Evolutionary conservation across 2,329 filamentous ascomycete genomes (phyloP).

Genomic region (Harringtonia lauricola): DNA sequence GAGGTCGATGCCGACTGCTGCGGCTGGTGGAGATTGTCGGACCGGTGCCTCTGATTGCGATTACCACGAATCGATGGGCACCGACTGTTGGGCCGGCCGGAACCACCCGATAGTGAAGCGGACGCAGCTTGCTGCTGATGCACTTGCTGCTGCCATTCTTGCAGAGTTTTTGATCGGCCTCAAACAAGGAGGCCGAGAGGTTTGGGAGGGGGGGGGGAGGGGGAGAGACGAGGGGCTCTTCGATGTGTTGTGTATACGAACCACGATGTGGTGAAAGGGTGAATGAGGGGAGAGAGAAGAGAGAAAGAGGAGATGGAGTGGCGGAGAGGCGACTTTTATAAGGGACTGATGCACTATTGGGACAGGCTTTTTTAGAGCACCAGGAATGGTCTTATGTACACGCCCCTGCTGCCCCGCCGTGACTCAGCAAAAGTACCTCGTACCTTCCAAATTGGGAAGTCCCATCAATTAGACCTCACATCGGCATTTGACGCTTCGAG

Average conservation of each 20-base stretch:
- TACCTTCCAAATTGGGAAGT: no score
- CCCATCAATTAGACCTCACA: no score
- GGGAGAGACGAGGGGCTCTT: not conserved
- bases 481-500: no score
- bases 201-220: not conserved
- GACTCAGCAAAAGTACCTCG: no score
- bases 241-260: no score
- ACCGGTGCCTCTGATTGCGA: not conserved
- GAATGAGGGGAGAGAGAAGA: not conserved
- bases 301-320: not conserved
- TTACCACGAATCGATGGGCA: constrained; percentile 6
- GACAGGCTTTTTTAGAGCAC: not conserved
- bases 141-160: constrained; percentile 11
- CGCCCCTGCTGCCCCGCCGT: not conserved
- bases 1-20: not conserved
- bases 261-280: not conserved
- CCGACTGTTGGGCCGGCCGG: constrained; percentile 5
- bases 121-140: constrained; percentile 1
- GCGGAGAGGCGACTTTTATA: not conserved
- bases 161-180: constrained; percentile 11
- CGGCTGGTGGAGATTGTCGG: not conserved
- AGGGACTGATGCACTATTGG: not conserved
- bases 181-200: constrained; percentile 3
- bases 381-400: no score
- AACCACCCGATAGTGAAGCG: constrained; percentile 2